Conservation (phyloP, 108 stramenopile species). For the Stephanodiscus triporus region DNA sequence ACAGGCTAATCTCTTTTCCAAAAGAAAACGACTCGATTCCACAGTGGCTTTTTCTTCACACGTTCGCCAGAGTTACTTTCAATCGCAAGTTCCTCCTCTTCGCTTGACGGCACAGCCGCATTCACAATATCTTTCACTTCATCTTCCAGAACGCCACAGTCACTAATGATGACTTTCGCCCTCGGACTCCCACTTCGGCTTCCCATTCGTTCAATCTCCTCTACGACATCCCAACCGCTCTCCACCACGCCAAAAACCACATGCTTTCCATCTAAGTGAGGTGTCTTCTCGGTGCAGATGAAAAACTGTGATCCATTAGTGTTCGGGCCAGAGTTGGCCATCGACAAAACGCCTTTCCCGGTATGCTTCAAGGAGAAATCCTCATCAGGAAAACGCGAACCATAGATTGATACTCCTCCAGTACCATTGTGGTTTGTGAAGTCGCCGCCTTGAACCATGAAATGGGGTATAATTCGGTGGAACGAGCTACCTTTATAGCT, state of each 20-base stretch:
- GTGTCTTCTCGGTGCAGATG: slow-evolving; percentile 86
- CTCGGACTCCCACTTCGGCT: slow-evolving; percentile 63
- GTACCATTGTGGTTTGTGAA: slow-evolving; percentile 95
- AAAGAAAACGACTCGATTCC: background rate
- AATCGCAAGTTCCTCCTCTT: background rate
- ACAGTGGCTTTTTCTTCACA: background rate
- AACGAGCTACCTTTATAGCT: slow-evolving; percentile 85
- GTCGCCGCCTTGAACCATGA: slow-evolving; percentile 94
- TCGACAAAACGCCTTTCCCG: slow-evolving; percentile 84
- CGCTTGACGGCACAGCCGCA: background rate
- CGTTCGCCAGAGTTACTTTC: background rate
- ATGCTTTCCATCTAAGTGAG: slow-evolving; percentile 92
- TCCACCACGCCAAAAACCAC: slow-evolving; percentile 82
- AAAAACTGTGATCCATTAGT: slow-evolving; percentile 75
- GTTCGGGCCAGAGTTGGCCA: slow-evolving; percentile 95
- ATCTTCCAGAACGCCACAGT: slow-evolving; percentile 66
- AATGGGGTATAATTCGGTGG: slow-evolving; percentile 93
- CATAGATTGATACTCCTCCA: slow-evolving; percentile 76
- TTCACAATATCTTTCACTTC: slow-evolving; percentile 12
- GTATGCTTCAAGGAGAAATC: slow-evolving; percentile 93
- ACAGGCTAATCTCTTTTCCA: slow-evolving; percentile 25
- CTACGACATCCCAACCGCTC: slow-evolving; percentile 83
- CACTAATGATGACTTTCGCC: slow-evolving; percentile 55
- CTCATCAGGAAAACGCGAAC: slow-evolving; percentile 92
- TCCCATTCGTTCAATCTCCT: slow-evolving; percentile 69